Evolutionary conservation across 208 protist species (phyloP), one percentile per base, ranked within the genome.

Genomic region (Crithidia expoeki): DNA sequence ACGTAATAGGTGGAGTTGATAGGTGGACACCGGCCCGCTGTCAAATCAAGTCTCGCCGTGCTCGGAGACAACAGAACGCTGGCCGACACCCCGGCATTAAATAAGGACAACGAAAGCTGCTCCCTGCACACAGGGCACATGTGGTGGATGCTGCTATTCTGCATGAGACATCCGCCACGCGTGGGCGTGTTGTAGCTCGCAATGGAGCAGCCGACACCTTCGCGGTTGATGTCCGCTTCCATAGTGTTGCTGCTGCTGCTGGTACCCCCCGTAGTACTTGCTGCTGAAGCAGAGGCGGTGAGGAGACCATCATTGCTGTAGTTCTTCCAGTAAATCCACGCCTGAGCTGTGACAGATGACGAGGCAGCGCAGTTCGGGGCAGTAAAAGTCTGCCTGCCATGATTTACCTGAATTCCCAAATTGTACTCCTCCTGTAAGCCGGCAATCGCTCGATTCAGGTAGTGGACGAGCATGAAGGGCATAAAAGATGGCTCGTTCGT

Each of bases 51-150:
- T 19, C 14, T 23, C 5, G 32, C 32, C 1, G 33, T 47, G 1
- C 59, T 57, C 2, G 70, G 44, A 0, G 10, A 36, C 17, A 32
- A 16, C 19, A 80, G 32, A 2, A 56, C 49, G 5, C 36, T 53
- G 2, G 67, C 10, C n/a, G 72, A 19, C 21, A 76, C 68, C 4
- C 59, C 76, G 4, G 36, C 49, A 23, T 67, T 32, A 52, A 80
- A 80, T 19, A 93, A 78, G 17, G 84, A 60, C 21, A 68, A 16
- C 16, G 75, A 79, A 19, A 89, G 67, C 30, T 76, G 56, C 61
- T 93, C 84, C 19, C 69, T 66, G 71, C 88, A 93, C 0, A 90
- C 64, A 51, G 83, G 76, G 72, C 88, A 93, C 80, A 93, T 80
- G 12, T 19, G 19, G 21, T 72, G 76, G 16, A 79, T 14, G 30